phyloP scores from a whole-genome alignment of 1,284 basidiomycete genomes.

The Trichosporon faecale region DNA sequence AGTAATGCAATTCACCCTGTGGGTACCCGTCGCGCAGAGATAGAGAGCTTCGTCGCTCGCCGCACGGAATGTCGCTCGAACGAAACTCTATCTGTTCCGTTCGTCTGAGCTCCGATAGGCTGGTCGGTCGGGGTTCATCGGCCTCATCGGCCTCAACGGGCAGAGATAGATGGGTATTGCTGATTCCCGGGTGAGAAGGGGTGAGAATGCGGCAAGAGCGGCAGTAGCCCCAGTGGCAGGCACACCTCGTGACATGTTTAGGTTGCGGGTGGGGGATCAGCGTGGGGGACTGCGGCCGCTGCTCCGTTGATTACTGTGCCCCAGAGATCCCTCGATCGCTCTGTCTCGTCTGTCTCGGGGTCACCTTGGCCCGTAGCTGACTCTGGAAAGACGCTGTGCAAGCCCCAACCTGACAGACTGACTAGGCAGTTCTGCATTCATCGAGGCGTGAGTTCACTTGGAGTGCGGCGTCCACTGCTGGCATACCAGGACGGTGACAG shows the following conservation, averaged over 20 bases:
- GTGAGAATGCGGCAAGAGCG: neutral
- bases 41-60: neutral
- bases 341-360: neutral
- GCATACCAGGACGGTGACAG: neutral
- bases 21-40: too few species aligned
- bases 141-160: neutral
- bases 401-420: too few species aligned
- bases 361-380: neutral
- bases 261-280: neutral
- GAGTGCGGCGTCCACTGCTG: too few species aligned
- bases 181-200: neutral
- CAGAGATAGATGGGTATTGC: neutral
- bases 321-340: neutral
- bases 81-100: neutral
- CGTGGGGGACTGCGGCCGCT: neutral
- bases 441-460: too few species aligned
- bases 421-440: too few species aligned
- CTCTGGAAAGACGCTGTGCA: too few species aligned
- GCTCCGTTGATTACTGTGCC: neutral
- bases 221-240: neutral
- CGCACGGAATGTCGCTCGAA: neutral
- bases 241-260: neutral
- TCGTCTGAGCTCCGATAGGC: neutral
- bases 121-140: neutral
- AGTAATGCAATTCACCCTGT: neutral